Base-by-base conservation (phyloP, 768 basidiomycete species). In the Baorangia bicolor region DNA sequence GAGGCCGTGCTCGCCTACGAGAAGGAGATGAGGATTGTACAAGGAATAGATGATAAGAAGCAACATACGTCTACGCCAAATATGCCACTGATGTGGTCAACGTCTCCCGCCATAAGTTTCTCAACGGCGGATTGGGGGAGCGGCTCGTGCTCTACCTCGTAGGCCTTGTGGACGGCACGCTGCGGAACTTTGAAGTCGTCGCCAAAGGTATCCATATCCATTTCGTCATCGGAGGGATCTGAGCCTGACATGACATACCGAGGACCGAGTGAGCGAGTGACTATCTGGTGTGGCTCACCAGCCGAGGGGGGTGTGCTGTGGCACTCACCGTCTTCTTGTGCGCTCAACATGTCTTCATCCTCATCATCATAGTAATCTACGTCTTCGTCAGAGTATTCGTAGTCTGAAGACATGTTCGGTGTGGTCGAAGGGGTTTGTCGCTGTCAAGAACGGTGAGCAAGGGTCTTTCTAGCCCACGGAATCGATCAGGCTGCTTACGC, bases 71-170 rank as follows among this genome's bases (percentile, higher is more conserved):
- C 89, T 47, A 95, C 87, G 27, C 92, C 92, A 31, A 95, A 86
- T 60, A 98, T 88, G 21, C 86, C 85, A 63, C 86, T 82, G 57
- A 98, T 90, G 71, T 94, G 85, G n/a, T 91, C 90, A 41, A 94
- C 77, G 65, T 95, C 92, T 50, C 75, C 70, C 56, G 78, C 75
- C 84, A 97, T 93, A 62, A 85, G 82, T 60, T 80, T 83, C 77
- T 90, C 87, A 49, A 99, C 85, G 23, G 86, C 84, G 6, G 73
- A 63, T 66, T 91, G 84, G 52, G 81, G 82, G 48, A 95, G 82
- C 13, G 87, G 81, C 54, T 89, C 84, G 68, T 86, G 90, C n/a
- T 92, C 86, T 40, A 97, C 83, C 64, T 97, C 92, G 67, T 93
- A 97, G 2, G 84, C 72, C 74, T 91, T 90, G 59, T 69, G 78